Evolutionary conservation across 495 filamentous ascomycete genomes (phyloP).

Genomic region (Penicillium simplicissimum): DNA sequence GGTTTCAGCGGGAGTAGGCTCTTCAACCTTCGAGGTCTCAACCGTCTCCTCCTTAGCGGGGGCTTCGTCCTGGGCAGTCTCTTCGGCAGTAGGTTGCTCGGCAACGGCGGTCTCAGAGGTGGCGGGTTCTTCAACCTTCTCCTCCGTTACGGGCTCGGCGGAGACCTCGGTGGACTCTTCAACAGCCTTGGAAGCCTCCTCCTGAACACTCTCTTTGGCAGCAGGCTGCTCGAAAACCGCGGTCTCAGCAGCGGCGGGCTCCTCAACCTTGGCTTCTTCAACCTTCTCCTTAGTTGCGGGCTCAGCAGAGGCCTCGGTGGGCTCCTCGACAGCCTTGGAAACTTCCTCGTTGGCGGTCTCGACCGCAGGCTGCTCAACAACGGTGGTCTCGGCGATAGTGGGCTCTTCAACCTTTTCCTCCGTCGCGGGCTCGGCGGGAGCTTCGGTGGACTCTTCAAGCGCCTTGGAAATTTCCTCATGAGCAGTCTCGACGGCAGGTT

Average conservation of each 20-base stretch:
- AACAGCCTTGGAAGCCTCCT: constrained; percentile 7
- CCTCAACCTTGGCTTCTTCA: background rate
- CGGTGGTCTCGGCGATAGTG: constrained; percentile 3
- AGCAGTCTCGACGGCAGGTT: no score
- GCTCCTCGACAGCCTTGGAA: background rate
- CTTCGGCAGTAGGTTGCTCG: constrained; percentile 13
- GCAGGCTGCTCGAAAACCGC: background rate
- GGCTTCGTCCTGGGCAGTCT: constrained; percentile 12
- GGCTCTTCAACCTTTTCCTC: background rate
- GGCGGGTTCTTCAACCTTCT: constrained; percentile 11
- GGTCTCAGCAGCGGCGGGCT: constrained; percentile 10
- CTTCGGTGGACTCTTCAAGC: no score
- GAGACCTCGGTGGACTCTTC: constrained; percentile 16
- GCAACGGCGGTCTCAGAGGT: constrained; percentile 2
- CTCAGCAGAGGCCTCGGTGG: background rate
- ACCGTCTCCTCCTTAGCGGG: background rate
- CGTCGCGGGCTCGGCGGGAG: no score
- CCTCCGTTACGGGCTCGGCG: constrained; percentile 4
- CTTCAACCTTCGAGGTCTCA: background rate
- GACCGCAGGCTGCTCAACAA: constrained; percentile 8
- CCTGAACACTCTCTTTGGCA: constrained; percentile 4
- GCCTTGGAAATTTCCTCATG: no score
- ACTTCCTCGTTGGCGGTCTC: background rate
- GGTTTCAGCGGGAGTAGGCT: constrained; percentile 2
- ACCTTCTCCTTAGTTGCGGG: background rate